These are phyloP conservation scores for Ceratocystis diversiconidia DNA, from an alignment of 2,329 filamentous ascomycete genomes.

Conservation along the genomic window DNA sequence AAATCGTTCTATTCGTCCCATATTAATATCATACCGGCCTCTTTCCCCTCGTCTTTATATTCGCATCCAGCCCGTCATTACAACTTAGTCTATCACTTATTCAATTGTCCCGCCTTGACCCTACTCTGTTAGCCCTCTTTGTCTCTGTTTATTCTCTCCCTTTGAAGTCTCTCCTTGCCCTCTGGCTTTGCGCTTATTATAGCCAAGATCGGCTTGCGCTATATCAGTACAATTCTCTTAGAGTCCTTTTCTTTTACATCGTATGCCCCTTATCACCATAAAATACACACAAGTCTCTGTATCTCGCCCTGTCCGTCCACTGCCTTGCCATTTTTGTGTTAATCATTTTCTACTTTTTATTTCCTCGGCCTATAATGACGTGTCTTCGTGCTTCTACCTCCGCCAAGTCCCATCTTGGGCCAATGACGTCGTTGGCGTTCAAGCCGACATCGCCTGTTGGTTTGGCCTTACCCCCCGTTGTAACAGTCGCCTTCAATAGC, in stretches of 20 bases:
- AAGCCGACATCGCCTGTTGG: neutral
- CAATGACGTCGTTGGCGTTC: constrained; percentile 11
- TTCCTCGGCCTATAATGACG: constrained; percentile 6
- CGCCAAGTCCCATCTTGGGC: neutral
- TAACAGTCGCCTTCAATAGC: neutral
- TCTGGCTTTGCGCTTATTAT: neutral
- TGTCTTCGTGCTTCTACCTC: constrained; percentile 8
- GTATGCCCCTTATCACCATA: neutral
- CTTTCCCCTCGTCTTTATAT: neutral
- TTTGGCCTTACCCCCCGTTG: neutral
- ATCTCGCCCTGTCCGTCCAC: neutral
- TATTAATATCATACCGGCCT: neutral
- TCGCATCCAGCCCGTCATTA: neutral
- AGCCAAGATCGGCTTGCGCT: neutral
- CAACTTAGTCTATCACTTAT: neutral
- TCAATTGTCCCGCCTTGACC: neutral
- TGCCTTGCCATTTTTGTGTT: neutral
- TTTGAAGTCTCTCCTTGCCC: neutral
- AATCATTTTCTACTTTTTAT: neutral
- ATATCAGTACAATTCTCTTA: neutral
- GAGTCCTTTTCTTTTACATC: neutral
- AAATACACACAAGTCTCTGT: neutral
- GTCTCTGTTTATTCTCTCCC: neutral
- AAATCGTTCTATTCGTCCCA: neutral
- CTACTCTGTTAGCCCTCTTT: neutral